Percentiles rank a stretch among this genome's conserved stretches.
Conservation (phyloP, 2,329 filamentous ascomycete species). For the Alternaria arbusti region DNA sequence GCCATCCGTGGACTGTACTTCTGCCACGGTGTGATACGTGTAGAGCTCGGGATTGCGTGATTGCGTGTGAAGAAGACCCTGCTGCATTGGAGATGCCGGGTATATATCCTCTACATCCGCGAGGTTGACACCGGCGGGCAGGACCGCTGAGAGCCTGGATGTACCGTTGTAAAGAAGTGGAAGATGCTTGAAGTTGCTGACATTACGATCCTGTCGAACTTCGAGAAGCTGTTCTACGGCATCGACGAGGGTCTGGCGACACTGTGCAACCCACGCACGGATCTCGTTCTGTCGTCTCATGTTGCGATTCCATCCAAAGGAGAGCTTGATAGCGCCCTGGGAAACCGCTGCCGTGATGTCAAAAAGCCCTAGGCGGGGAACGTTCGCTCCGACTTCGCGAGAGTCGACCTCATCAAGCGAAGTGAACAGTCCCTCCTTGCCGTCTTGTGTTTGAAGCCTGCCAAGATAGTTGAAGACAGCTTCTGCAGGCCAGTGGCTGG, state of each 20-base stretch:
- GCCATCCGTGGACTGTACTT: slow-evolving; percentile 31
- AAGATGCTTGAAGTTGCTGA: slow-evolving; percentile 40
- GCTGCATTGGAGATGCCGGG: slow-evolving; percentile 41
- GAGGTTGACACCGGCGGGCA: slow-evolving; percentile 27
- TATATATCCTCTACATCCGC: slow-evolving; percentile 39
- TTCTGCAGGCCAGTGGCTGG: slow-evolving; percentile 43
- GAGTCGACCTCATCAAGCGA: slow-evolving; percentile 28
- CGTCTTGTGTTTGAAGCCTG: slow-evolving; percentile 38
- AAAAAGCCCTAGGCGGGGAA: slow-evolving; percentile 40
- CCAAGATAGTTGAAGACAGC: slow-evolving; percentile 45
- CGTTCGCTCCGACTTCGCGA: slow-evolving; percentile 31
- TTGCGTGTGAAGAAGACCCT: slow-evolving; percentile 39
- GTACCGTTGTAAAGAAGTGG: slow-evolving; percentile 42
- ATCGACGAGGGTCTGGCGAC: slow-evolving; percentile 36
- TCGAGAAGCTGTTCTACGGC: slow-evolving; percentile 39
- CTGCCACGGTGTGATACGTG: slow-evolving; percentile 38
- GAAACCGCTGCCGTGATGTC: slow-evolving; percentile 40
- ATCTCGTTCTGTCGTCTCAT: slow-evolving; percentile 40
- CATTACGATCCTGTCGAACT: slow-evolving; percentile 30
- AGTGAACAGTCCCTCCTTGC: slow-evolving; percentile 36
- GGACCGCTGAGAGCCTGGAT: slow-evolving; percentile 23
- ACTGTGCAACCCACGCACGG: slow-evolving; percentile 37
- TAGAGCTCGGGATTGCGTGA: slow-evolving; percentile 39
- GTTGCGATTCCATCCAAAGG: slow-evolving; percentile 40
- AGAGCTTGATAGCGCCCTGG: slow-evolving; percentile 40